Conservation (phyloP, 805 yeast genomes). For the Ogataea methylovora region DNA sequence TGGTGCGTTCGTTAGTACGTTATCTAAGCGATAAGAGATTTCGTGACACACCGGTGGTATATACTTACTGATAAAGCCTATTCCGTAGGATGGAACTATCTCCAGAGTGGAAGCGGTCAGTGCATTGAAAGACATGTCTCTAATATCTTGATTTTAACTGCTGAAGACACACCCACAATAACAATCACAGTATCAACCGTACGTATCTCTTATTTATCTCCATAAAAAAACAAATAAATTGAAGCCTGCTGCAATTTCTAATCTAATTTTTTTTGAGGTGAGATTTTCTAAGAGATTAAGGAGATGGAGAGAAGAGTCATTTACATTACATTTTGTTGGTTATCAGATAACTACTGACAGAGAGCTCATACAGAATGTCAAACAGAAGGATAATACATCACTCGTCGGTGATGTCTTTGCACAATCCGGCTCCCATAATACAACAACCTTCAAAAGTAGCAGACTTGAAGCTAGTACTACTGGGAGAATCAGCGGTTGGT, state of each 20-base stretch:
- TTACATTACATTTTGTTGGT: too few species aligned
- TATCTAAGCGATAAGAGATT: not conserved
- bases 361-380: not conserved
- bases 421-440: not conserved
- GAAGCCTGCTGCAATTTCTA: too few species aligned
- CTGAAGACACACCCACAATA: too few species aligned
- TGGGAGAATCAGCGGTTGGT: constrained; percentile 54
- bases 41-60: not conserved
- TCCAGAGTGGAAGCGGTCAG: constrained; percentile 5
- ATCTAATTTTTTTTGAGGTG: too few species aligned
- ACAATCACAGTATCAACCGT: too few species aligned
- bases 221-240: too few species aligned
- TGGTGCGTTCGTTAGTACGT: not conserved
- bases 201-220: too few species aligned
- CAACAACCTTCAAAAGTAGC: constrained; percentile 19
- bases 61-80: constrained; percentile 13
- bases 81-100: constrained; percentile 17
- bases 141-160: too few species aligned
- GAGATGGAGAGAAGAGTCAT: too few species aligned
- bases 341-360: too few species aligned
- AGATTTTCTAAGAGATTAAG: too few species aligned
- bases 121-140: too few species aligned
- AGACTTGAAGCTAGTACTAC: constrained; percentile 27
- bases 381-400: constrained; percentile 4
- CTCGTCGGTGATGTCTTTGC: constrained; percentile 3